These are phyloP conservation scores for Taphrina communis DNA, from an alignment of 1,139 yeast species.

Conservation along the genomic window DNA sequence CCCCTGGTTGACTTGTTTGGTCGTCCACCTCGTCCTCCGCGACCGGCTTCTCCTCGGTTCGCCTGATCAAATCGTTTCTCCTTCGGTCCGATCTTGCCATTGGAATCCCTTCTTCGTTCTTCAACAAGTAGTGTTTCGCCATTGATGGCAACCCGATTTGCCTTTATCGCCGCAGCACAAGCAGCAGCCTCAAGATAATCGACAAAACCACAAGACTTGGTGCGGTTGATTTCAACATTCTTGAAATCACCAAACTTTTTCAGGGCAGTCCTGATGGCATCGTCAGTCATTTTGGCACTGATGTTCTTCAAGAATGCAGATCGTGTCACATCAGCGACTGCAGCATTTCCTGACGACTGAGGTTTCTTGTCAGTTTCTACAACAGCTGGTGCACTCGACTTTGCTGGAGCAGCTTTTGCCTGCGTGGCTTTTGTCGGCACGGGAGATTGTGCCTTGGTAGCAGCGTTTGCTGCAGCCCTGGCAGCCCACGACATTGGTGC, in stretches of 20 bases:
- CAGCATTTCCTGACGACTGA: constrained; percentile 25
- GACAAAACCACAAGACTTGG: constrained; percentile 53
- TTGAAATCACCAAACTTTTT: constrained; percentile 51
- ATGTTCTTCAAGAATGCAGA: constrained; percentile 55
- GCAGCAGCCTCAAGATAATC: constrained; percentile 52
- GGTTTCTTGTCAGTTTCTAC: constrained; percentile 26
- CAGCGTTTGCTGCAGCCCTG: constrained; percentile 40
- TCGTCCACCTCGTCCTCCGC: constrained; percentile 25
- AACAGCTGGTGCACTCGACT: constrained; percentile 17
- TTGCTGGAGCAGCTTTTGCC: constrained; percentile 40
- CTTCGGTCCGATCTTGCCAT: constrained; percentile 34
- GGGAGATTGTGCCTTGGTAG: constrained; percentile 29
- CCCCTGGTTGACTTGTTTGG: constrained; percentile 14
- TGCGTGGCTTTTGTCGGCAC: constrained; percentile 38
- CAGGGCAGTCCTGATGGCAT: constrained; percentile 50
- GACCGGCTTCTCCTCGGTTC: constrained; percentile 12
- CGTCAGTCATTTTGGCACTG: constrained; percentile 49
- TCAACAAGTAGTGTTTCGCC: constrained; percentile 34
- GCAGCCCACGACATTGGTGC: constrained; percentile 42
- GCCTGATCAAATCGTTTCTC: constrained; percentile 24
- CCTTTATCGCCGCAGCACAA: constrained; percentile 50
- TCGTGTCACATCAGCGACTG: constrained; percentile 41
- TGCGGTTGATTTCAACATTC: constrained; percentile 52
- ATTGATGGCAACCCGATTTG: constrained; percentile 11
- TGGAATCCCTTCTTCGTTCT: constrained; percentile 32